phyloP scores from a whole-genome alignment of 116 monocot genomes.

The Iris pallida region DNA sequence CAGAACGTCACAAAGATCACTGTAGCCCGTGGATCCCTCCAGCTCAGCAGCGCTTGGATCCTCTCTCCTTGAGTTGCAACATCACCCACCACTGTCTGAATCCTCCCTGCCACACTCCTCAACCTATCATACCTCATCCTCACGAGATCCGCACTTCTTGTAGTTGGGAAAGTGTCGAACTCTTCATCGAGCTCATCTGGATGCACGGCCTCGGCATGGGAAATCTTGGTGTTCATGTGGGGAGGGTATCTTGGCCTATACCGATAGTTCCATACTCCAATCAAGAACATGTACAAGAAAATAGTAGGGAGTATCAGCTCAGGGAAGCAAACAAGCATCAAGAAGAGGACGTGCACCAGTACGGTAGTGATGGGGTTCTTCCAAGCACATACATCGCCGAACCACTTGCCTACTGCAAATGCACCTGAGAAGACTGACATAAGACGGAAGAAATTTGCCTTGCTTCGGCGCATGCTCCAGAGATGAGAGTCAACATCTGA shows the following conservation, averaged over 20 bases:
- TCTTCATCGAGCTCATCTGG: conserved; percentile 65
- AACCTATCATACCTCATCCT: conserved; percentile 50
- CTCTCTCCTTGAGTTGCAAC: conserved; percentile 69
- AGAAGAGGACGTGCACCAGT: conserved; percentile 50
- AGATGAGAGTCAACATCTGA: conserved; percentile 62
- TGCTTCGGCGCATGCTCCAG: conserved; percentile 91
- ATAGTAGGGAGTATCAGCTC: conserved; percentile 51
- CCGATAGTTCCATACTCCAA: conserved; percentile 56
- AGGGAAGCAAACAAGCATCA: conserved; percentile 54
- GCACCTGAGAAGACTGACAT: conserved; percentile 49
- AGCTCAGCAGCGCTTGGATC: conserved; percentile 48
- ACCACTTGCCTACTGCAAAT: conserved; percentile 45
- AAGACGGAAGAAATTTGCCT: conserved; percentile 79
- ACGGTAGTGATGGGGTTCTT: conserved; percentile 57
- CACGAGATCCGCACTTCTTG: conserved; percentile 32
- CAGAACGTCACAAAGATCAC: conserved; percentile 49
- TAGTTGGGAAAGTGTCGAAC: conserved; percentile 50
- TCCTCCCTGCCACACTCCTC: conserved; percentile 55
- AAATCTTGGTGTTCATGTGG: conserved; percentile 61
- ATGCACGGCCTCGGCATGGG: conserved; percentile 43
- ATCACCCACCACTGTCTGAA: conserved; percentile 63
- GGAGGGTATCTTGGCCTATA: conserved; percentile 45
- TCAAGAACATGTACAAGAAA: conserved; percentile 51
- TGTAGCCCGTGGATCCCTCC: conserved; percentile 65
- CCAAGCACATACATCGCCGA: conserved; percentile 44